A percentile compares a stretch with the other conserved stretches of the same genome.
Evolutionary conservation across 164 flowering plant species (phyloP).

Genomic region (Nymphaea thermarum): DNA sequence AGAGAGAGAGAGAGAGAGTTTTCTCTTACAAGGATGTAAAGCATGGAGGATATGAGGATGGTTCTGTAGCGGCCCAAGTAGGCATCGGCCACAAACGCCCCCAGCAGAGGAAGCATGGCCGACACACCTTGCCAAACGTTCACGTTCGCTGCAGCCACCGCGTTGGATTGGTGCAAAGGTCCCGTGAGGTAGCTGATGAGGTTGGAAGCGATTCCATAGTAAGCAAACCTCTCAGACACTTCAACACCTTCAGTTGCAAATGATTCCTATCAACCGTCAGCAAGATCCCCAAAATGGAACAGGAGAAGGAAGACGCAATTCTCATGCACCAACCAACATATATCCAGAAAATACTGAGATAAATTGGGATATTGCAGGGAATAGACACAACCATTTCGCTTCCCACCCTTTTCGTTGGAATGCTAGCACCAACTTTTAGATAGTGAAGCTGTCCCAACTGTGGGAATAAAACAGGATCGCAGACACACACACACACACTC

Average conservation of each 20-base stretch:
- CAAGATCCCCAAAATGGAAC: too few species aligned
- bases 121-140: slow-evolving; percentile 27
- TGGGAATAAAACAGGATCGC: not conserved
- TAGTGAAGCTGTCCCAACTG: not conserved
- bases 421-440: too few species aligned
- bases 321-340: not conserved
- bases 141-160: slow-evolving; percentile 23
- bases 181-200: slow-evolving; percentile 44
- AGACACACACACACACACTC: not conserved
- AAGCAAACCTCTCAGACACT: slow-evolving; percentile 49
- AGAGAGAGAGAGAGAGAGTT: not conserved
- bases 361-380: too few species aligned
- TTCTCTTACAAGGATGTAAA: slow-evolving; percentile 8
- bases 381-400: too few species aligned
- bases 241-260: slow-evolving; percentile 23
- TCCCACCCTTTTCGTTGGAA: too few species aligned
- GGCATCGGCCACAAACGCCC: slow-evolving; percentile 13
- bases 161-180: slow-evolving; percentile 23
- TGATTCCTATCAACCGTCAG: too few species aligned
- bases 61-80: slow-evolving; percentile 11
- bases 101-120: slow-evolving; percentile 21
- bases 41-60: slow-evolving; percentile 7
- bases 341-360: not conserved
- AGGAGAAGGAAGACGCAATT: too few species aligned
- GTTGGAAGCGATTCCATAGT: slow-evolving; percentile 35